These are phyloP conservation scores for Mortierella sp. DNA, from an alignment of 371 early-diverging fungal genomes.

Conservation along the genomic window DNA sequence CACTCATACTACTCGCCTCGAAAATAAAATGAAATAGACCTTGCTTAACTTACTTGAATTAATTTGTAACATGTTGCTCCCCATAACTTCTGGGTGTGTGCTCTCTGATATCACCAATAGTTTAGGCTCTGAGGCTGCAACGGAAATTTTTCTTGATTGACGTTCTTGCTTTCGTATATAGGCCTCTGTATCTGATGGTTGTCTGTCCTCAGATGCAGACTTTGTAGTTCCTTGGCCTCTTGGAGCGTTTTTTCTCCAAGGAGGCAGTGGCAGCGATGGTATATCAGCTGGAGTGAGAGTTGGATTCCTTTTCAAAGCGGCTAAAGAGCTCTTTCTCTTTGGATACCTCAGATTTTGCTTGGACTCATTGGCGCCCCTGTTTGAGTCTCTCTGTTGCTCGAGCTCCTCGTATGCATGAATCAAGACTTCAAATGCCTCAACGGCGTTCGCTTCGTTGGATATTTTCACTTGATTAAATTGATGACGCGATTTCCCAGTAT, in stretches of 20 bases:
- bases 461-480: not conserved
- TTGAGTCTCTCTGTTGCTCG: not conserved
- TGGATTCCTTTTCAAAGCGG: not conserved
- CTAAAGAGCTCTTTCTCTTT: not conserved
- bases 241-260: conserved; percentile 8
- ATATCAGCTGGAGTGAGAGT: not conserved
- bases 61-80: too few relatives aligned
- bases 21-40: not conserved
- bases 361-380: not conserved
- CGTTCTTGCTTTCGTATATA: not conserved
- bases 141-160: not conserved
- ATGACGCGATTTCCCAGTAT: not conserved
- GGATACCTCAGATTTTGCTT: not conserved
- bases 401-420: conserved; percentile 2
- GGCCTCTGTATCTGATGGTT: not conserved
- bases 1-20: too few relatives aligned
- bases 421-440: conserved; percentile 6
- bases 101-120: not conserved
- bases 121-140: not conserved
- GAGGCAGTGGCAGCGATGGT: conserved; percentile 15
- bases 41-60: too few relatives aligned
- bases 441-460: not conserved
- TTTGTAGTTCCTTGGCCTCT: too few relatives aligned
- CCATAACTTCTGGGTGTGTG: not conserved
- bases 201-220: not conserved